Conservation (phyloP, 73 alveolate genomes). For the Symbiodinium natans region DNA sequence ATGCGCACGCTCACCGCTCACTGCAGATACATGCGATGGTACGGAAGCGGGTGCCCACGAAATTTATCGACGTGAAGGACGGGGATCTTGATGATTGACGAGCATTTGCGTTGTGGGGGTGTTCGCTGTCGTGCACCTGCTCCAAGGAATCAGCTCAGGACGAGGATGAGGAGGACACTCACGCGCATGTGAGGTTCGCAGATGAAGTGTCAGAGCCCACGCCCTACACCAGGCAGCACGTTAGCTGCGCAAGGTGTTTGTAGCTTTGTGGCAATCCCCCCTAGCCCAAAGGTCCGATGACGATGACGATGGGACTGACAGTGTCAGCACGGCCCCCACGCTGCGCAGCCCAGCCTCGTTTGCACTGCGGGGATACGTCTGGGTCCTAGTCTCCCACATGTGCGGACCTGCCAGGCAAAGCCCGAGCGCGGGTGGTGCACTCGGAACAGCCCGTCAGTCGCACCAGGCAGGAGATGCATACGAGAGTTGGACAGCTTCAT, state of each 20-base stretch:
- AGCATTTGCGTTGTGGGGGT: no score
- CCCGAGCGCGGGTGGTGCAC: slow-evolving; percentile 6
- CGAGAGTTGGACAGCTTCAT: background rate
- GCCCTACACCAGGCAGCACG: background rate
- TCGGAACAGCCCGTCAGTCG: background rate
- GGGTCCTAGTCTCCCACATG: no score
- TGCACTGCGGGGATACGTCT: no score
- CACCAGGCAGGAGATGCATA: background rate
- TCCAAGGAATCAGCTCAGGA: background rate
- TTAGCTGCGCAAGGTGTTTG: background rate
- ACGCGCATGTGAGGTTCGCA: slow-evolving; percentile 59
- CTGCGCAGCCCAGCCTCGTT: background rate
- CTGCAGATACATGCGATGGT: background rate
- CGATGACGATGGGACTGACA: slow-evolving; percentile 25
- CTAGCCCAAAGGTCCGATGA: slow-evolving; percentile 87
- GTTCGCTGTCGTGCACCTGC: background rate
- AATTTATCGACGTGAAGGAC: slow-evolving; percentile 61
- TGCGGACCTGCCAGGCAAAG: slow-evolving; percentile 48
- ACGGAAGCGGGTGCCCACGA: slow-evolving; percentile 68
- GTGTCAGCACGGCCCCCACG: slow-evolving; percentile 56
- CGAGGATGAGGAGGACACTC: slow-evolving; percentile 57
- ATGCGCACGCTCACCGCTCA: no score
- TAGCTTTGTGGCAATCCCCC: background rate
- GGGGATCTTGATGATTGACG: background rate
- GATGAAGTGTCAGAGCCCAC: slow-evolving; percentile 67